Base-by-base conservation (phyloP, 805 yeast species). In the Brettanomyces sp. region DNA sequence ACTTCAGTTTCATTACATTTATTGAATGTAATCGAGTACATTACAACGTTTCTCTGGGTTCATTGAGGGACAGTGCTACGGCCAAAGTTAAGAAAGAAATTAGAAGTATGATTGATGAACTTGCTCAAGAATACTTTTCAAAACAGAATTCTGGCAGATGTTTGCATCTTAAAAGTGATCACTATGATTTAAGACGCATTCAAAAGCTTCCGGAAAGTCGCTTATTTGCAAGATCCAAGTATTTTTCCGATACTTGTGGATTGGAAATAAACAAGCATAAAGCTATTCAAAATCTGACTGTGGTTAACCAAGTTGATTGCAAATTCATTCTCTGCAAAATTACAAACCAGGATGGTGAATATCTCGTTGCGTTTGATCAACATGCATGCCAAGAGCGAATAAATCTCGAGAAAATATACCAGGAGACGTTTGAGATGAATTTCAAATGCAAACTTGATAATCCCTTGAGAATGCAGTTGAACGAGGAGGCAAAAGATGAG, bases 341-440 rank as follows among this genome's bases (percentile, higher is more conserved):
- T 5, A 45, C 43, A 12, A 23, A 18, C 5, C 28, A 22, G 11
- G 37, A 35, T 3, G 24, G 8, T 14, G 43, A 1, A 40, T 43
- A 1, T n/a, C 55, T 49, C 13, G 59, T 76, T 21, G 62, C 77
- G 1, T 54, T 84, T 4, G 96, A 88, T 57, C 96, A 87, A 55
- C 96, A 88, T 66, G 95, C 95, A 0, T 77, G 82, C 45, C 95
- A 85, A 62, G 95, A 88, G 57, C 62, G 96, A 45, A 68, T 85
- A 0, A 67, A 68, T 41, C 73, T 83, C 2, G 96, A 88, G 53
- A 43, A 48, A 1, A 54, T 72, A 11, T 62, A 77, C n/a, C 50
- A 57, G 33, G 68, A 67, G 3, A 66, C 69, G 45, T 54, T 76
- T 38, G 30, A 12, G n/a, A 12, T 14, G 25, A 18, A 13, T n/a